Evolutionary conservation across 805 yeast species (phyloP).

Genomic region (Cyberlindnera samutprakarnensis): DNA sequence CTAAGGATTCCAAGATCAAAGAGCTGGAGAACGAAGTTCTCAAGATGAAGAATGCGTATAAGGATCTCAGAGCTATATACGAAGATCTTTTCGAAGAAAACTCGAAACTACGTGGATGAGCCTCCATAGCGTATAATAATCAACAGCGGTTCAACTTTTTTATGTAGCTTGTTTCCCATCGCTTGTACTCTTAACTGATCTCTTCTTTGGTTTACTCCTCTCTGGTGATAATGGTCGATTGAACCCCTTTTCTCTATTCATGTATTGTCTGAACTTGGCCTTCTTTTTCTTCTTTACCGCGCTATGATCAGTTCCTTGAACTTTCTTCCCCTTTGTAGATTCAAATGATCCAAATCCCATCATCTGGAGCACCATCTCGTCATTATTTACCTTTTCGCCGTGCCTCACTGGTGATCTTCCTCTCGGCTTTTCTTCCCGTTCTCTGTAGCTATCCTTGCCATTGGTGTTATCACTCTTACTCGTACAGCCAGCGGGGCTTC

Average conservation of each 20-base stretch:
- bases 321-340: constrained; percentile 51
- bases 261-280: constrained; percentile 49
- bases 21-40: constrained; percentile 39
- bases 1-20: constrained; percentile 24
- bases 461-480: too few species aligned
- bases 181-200: background rate
- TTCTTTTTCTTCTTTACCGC: constrained; percentile 30
- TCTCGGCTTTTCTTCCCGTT: too few species aligned
- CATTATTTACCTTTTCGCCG: too few species aligned
- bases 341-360: constrained; percentile 56
- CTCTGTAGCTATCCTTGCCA: too few species aligned
- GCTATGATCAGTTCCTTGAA: constrained; percentile 40
- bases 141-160: too few species aligned
- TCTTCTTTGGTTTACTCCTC: constrained; percentile 10
- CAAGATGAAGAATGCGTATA: constrained; percentile 50
- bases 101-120: too few species aligned
- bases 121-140: background rate
- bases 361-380: constrained; percentile 28
- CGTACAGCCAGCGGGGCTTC: too few species aligned
- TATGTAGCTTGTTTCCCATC: background rate
- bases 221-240: constrained; percentile 48
- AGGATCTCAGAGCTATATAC: constrained; percentile 49
- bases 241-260: constrained; percentile 50
- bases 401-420: too few species aligned
- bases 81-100: too few species aligned